Percentiles rank a stretch among this genome's conserved stretches.
Conservation (phyloP, 257 asterid species). For the Ligustrum vulgare region DNA sequence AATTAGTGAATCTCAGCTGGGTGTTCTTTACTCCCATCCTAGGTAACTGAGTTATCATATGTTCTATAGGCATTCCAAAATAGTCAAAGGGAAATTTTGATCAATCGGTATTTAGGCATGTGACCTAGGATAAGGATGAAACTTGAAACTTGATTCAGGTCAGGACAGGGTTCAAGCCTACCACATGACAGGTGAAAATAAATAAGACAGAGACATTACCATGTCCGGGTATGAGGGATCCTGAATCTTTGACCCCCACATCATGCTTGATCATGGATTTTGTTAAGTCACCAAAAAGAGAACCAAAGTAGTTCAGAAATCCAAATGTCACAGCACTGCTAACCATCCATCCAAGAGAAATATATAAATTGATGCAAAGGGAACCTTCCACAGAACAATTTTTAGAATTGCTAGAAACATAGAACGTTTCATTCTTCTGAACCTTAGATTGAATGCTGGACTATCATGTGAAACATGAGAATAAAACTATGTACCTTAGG, state of each 20-base stretch:
- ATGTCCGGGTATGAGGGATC: constrained; percentile 95
- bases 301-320: constrained; percentile 77
- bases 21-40: background rate
- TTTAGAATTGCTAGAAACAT: constrained; percentile 8
- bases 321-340: constrained; percentile 85
- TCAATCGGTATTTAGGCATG: background rate
- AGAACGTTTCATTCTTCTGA: background rate
- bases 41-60: background rate
- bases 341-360: constrained; percentile 17
- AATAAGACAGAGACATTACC: constrained; percentile 46
- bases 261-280: constrained; percentile 99
- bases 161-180: background rate
- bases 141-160: background rate
- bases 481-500: constrained; percentile 45
- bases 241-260: constrained; percentile 98
- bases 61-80: background rate
- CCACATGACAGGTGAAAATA: background rate
- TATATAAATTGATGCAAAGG: constrained; percentile 16
- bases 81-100: background rate
- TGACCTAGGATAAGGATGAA: background rate
- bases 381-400: constrained; percentile 3
- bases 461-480: background rate
- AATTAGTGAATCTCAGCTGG: background rate
- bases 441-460: background rate
- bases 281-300: constrained; percentile 85